Evolutionary conservation across 148 eudicot species (phyloP).

Genomic region (Silene conica): DNA sequence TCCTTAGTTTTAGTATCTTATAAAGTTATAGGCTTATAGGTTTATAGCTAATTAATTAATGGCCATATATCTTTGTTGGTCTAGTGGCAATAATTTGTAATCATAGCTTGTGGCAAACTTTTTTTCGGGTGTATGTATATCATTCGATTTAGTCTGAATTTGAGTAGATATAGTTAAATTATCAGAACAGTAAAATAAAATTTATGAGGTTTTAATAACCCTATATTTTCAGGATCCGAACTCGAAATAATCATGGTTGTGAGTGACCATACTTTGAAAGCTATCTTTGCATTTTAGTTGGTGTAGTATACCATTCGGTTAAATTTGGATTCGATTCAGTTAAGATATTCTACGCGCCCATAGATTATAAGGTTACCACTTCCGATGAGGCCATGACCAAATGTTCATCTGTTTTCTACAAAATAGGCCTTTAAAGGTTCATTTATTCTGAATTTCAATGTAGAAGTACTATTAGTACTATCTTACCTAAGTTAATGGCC

Average conservation of each 20-base stretch:
- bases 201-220: too few species aligned
- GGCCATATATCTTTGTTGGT: conserved; percentile 6
- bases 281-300: too few species aligned
- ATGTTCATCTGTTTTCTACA: neutral
- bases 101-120: neutral
- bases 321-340: too few species aligned
- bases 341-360: too few species aligned
- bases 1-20: too few species aligned
- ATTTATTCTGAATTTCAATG: neutral
- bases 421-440: neutral
- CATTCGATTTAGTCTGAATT: neutral
- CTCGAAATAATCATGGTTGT: too few species aligned
- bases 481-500: neutral
- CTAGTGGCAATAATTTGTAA: neutral
- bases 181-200: too few species aligned
- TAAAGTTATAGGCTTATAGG: neutral
- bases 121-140: too few species aligned
- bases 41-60: neutral
- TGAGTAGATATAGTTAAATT: too few species aligned
- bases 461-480: neutral
- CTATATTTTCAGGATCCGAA: too few species aligned
- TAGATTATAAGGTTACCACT: neutral
- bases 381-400: neutral
- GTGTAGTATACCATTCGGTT: too few species aligned
- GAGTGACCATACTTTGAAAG: too few species aligned